phyloP scores from a whole-genome alignment of 805 yeast species.

The Candida andamanensis region DNA sequence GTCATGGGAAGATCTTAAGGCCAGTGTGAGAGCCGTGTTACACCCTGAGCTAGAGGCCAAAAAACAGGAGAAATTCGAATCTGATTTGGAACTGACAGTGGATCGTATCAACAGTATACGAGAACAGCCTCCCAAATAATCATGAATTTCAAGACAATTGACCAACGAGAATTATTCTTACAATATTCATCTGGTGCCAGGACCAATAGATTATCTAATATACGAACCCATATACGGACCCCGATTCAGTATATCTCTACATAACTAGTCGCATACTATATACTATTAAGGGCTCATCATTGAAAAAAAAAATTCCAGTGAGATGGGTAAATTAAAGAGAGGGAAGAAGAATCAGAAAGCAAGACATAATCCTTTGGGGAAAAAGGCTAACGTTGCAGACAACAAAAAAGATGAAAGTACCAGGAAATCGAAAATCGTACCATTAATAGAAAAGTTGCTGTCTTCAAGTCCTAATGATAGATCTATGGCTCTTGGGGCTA shows the following conservation, averaged over 20 bases:
- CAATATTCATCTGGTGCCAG: too few relatives aligned
- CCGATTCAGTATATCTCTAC: too few relatives aligned
- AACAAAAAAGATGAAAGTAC: conserved; percentile 41
- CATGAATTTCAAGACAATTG: too few relatives aligned
- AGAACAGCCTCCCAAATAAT: too few relatives aligned
- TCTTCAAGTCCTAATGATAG: conserved; percentile 67
- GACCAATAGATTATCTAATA: too few relatives aligned
- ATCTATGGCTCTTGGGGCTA: conserved; percentile 70
- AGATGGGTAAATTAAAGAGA: conserved; percentile 74
- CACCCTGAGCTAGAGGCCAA: conserved; percentile 22
- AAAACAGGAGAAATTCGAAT: conserved; percentile 5
- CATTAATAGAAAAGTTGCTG: conserved; percentile 60
- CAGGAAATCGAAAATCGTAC: conserved; percentile 55
- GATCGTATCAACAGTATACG: conserved; percentile 1
- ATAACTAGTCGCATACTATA: too few relatives aligned
- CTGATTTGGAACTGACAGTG: conserved; percentile 2
- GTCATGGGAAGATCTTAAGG: conserved; percentile 35
- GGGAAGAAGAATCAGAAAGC: conserved; percentile 37
- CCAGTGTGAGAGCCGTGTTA: conserved; percentile 23
- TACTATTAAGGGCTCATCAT: too few relatives aligned
- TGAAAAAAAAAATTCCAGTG: conserved; percentile 4
- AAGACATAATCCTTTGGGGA: conserved; percentile 31
- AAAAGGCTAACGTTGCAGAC: conserved; percentile 9
- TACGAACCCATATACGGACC: too few relatives aligned
- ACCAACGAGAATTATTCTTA: too few relatives aligned